Conservation (phyloP, 345 rosid genomes). For the Bruguiera parviflora region DNA sequence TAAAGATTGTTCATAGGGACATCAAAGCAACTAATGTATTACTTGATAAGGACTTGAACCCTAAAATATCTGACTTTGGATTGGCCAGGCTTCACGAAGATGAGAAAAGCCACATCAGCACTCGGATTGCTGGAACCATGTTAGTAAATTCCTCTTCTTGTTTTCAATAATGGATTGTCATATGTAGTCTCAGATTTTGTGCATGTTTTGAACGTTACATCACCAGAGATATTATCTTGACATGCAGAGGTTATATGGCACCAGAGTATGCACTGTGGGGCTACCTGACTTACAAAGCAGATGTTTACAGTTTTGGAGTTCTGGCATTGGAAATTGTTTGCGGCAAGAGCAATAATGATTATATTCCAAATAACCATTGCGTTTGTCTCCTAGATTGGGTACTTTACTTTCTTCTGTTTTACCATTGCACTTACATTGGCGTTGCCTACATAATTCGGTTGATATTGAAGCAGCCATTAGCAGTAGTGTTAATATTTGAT, state of each 20-base stretch:
- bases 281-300: conserved; percentile 27
- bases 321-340: conserved; percentile 24
- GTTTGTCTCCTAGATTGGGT: conserved; percentile 36
- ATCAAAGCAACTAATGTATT: conserved; percentile 30
- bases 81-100: conserved; percentile 34
- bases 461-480: no score
- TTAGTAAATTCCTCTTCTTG: conserved; percentile 4
- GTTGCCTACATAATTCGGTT: not conserved
- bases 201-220: not conserved
- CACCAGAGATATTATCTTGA: not conserved
- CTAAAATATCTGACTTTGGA: conserved; percentile 38
- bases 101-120: conserved; percentile 35
- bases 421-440: not conserved
- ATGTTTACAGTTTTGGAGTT: conserved; percentile 34
- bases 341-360: conserved; percentile 23
- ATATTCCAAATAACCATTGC: conserved; percentile 17
- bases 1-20: conserved; percentile 37
- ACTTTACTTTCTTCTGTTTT: not conserved
- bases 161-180: not conserved
- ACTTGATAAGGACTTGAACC: conserved; percentile 30
- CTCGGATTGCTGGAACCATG: conserved; percentile 33
- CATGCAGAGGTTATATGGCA: conserved; percentile 34
- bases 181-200: no score
- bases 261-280: conserved; percentile 37
- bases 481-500: no score